Evolutionary conservation across 768 basidiomycete genomes (phyloP).

Genomic region (Macrolepiota fuliginosa): DNA sequence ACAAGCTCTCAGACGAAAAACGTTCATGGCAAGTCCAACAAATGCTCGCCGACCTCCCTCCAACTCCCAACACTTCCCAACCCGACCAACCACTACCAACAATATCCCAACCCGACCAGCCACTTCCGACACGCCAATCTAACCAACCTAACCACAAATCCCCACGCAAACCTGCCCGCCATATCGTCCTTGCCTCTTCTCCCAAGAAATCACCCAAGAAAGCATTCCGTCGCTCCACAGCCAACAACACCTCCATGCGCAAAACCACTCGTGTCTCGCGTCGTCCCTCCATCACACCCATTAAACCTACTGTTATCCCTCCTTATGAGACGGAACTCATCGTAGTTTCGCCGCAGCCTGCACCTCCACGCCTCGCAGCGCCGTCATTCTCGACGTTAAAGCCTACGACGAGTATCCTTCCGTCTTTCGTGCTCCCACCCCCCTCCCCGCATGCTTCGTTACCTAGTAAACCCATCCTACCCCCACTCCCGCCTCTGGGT

Average conservation of each 20-base stretch:
- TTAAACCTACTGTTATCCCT: conserved; percentile 26
- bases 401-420: conserved; percentile 54
- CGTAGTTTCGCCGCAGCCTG: background rate
- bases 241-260: conserved; percentile 30
- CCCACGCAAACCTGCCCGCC: conserved; percentile 10
- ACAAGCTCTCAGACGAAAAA: conserved; percentile 65
- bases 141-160: conserved; percentile 14
- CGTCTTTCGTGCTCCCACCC: conserved; percentile 75
- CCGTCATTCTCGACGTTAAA: conserved; percentile 35
- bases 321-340: conserved; percentile 43
- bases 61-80: conserved; percentile 32
- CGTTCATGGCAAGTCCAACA: conserved; percentile 68
- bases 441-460: conserved; percentile 70
- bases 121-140: conserved; percentile 18
- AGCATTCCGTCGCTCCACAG: conserved; percentile 21
- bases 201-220: conserved; percentile 31
- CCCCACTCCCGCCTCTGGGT: conserved; percentile 14
- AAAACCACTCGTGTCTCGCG: conserved; percentile 47
- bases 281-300: conserved; percentile 38
- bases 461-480: conserved; percentile 46
- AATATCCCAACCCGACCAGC: background rate
- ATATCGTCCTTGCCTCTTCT: conserved; percentile 5
- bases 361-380: conserved; percentile 29
- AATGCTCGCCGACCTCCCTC: conserved; percentile 58
- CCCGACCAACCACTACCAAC: background rate